phyloP scores from a whole-genome alignment of 148 eudicot species.

The Camellia japonica region DNA sequence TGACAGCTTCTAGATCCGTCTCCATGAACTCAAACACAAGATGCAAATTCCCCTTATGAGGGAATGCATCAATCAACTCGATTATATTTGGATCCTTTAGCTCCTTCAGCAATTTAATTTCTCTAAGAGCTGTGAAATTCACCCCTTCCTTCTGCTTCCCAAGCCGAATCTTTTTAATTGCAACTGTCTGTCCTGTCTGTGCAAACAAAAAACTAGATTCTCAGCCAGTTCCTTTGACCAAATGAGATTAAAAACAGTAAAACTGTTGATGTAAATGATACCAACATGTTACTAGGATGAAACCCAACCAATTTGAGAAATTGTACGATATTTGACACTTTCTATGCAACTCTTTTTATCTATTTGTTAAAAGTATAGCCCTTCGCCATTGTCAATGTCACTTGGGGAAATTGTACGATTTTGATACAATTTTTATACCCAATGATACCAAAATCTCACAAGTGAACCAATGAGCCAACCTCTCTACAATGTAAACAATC shows the following conservation, averaged over 20 bases:
- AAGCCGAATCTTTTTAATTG: conserved; percentile 92
- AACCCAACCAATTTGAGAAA: not conserved
- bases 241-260: not conserved
- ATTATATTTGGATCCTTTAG: conserved; percentile 83
- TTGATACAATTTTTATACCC: no score
- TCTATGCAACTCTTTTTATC: no score
- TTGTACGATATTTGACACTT: no score
- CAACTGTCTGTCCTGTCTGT: conserved; percentile 86
- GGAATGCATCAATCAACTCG: conserved; percentile 86
- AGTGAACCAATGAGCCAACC: no score
- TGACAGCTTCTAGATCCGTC: conserved; percentile 96
- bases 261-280: not conserved
- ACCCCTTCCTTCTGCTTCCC: conserved; percentile 99
- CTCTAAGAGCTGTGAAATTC: conserved; percentile 90
- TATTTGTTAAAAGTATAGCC: no score
- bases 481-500: no score
- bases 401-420: no score
- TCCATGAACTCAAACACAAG: conserved; percentile 99
- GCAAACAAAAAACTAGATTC: conserved; percentile 13
- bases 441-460: no score
- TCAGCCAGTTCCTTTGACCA: not conserved
- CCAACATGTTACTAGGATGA: not conserved
- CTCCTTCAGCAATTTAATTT: conserved; percentile 92
- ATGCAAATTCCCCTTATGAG: conserved; percentile 90
- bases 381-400: no score